Base-by-base conservation (phyloP, 1,284 basidiomycete species). In the Ganoderma boninense region DNA sequence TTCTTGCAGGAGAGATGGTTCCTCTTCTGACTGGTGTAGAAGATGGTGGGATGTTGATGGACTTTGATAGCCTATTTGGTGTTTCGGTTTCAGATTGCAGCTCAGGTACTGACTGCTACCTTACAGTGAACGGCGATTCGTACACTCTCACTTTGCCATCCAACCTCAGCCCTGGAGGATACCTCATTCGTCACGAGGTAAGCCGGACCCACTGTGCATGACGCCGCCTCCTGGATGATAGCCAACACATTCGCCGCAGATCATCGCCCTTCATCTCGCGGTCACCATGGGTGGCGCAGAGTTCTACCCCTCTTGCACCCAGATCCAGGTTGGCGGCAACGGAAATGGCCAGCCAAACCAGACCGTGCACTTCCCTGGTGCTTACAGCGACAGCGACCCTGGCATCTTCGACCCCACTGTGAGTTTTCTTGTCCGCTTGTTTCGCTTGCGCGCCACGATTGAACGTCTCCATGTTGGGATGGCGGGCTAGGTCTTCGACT, bases 261-360 rank as follows among this genome's bases (percentile, higher is more conserved):
- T 94, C 79, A 90, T 94, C 77, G 87, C 90, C 6, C 87, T 94
- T 18, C 92, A 94, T 73, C 82, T 87, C 40, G 92, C 85, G 8
- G 78, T 78, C 54, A 71, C 76, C 3, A 2, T 67, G 3, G 87
- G 88, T 13, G 89, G 89, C 23, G 92, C 90, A 16, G 92, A 93
- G 80, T 93, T 92, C 82, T 94, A 94, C 78, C 89, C 89, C 0
- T 87, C 85, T n/a, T 94, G 92, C 77, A 79, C 87, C 6, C 92
- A 93, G 77, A 76, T 93, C 69, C 82, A 75, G 32, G 81, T 94
- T 49, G 83, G 85, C 3, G 91, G 90, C 29, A 84, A 78, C 20
- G 89, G 86, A 43, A 77, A 71, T 0, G 85, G 90, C 2, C 57
- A 42, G 26, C 70, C 72, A 1, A 78, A 78, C 73, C 86, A 88